Base-by-base conservation (phyloP, 1,284 basidiomycete species). In the Puccinia coronata region DNA sequence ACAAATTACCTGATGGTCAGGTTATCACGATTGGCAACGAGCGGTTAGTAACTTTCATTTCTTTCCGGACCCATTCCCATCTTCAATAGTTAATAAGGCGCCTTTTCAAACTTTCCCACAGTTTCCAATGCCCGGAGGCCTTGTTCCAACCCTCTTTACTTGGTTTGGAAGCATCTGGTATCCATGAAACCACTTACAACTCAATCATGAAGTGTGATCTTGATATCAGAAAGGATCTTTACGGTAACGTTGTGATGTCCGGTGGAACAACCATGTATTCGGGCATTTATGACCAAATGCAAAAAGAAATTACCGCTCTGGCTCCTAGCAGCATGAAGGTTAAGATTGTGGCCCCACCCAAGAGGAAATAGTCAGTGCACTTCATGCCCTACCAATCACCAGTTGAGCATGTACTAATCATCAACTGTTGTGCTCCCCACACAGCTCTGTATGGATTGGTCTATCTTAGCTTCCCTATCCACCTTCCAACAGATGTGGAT, bases 251-350 rank as follows among this genome's bases (percentile, higher is more conserved):
- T 83, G 94, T 96, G 86, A 91, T 97, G 85, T 96, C 94, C 78
- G 95, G 95, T 87, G 95, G 95, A 88, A 95, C 93, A 83, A 97
- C 95, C 85, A 96, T 97, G 95, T 96, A 95, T 92, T 92, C 94
- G 83, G 95, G 95, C 89, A 95, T 97, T 85, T 87, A 94, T 85
- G 95, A 98, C 88, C 93, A 96, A 86, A 96, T 98, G 94, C 94
- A 96, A 89, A 96, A 96, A 90, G 96, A 98, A 89, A 90, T 98
- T 86, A 93, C 93, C 69, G 89, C 92, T 41, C 90, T 98, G 82
- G 90, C 93, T 80, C 95, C 96, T 41, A 86, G 87, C 82, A 88
- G 88, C 82, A 90, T 97, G 93, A 97, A 95, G 92, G 92, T 85
- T 71, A 96, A 94, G 91, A 94, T 95, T 81, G 92, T 94, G 82